Base-by-base conservation (phyloP, 129 eudicot genomes). In the Centrapalus pauciflorus region DNA sequence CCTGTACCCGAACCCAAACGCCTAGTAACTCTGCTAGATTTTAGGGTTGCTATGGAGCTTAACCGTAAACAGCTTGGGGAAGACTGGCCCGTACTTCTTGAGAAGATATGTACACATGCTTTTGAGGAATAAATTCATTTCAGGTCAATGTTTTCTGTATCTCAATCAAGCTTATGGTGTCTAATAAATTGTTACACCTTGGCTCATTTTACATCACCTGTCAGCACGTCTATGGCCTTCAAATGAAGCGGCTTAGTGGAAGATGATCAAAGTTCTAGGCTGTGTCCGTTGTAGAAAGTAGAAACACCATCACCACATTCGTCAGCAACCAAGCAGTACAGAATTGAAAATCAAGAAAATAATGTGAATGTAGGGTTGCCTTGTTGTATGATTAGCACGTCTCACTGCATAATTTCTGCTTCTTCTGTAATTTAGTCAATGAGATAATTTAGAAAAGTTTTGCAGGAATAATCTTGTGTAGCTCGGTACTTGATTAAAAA, bases 21-120 rank as follows among this genome's bases (percentile, higher is more conserved):
- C 50, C 59, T 84, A 0, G 82, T 84, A 37, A 86, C 93, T 32
- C 82, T 89, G 80, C 90, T 74, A 52, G 99, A 94, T 74, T 90
- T 90, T 71, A 82, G 83, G 78, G 81, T 81, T 54, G 97, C 95
- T 57, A 86, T 94, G 97, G 97, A 94, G 90, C 72, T 89, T 68
- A 79, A 86, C 49, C 84, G 82, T 32, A 79, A 56, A 55, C 89
- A 82, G 73, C 95, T 94, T 26, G 99, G 99, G 23, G 95, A 94
- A 76, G 90, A 86, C 54, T 87, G 95, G 97, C 90, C 95, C 16
- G 28, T 89, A 59, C 74, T 86, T 78, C 79, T 89, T 41, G 99
- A 94, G 73, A 94, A 82, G 77, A 89, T 94, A 64, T 79, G 87
- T 73, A 79, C 83, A 67, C 84, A 63, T 64, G 57, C 80, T 72